Conservation (phyloP, 2,329 filamentous ascomycete species). For the Allantophomopsis cytisporea region DNA sequence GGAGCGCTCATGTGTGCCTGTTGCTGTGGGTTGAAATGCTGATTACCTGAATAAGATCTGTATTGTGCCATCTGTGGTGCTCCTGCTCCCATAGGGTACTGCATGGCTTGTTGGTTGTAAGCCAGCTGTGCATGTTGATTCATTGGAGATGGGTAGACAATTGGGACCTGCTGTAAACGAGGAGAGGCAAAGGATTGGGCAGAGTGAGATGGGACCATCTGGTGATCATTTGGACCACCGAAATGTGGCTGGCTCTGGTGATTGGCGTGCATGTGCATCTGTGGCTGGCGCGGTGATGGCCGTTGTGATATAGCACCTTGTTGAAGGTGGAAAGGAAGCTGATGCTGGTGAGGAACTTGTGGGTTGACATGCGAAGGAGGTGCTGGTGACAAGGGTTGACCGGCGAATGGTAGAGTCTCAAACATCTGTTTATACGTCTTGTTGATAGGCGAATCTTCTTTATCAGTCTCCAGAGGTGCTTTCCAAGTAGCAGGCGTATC, state of each 20-base stretch:
- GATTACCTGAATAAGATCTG: conserved; percentile 57
- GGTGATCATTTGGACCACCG: conserved; percentile 67
- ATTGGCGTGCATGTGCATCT: conserved; percentile 60
- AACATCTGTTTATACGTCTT: conserved; percentile 68
- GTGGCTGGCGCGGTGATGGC: conserved; percentile 61
- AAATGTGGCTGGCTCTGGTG: conserved; percentile 52
- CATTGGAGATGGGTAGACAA: conserved; percentile 63
- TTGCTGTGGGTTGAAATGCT: conserved; percentile 61
- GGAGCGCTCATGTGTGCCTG: conserved; percentile 57
- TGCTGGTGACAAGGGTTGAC: conserved; percentile 49
- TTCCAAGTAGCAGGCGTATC: conserved; percentile 81
- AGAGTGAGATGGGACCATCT: conserved; percentile 79
- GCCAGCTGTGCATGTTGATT: conserved; percentile 55
- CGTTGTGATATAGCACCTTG: conserved; percentile 55
- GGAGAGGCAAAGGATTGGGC: conserved; percentile 80
- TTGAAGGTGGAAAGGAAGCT: conserved; percentile 72
- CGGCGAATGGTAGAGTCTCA: conserved; percentile 47
- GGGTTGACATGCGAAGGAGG: conserved; percentile 56
- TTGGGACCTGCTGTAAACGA: conserved; percentile 55
- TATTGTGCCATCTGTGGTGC: conserved; percentile 59
- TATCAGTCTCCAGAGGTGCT: conserved; percentile 39
- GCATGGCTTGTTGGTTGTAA: conserved; percentile 60
- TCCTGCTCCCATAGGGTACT: conserved; percentile 54
- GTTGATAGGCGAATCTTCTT: conserved; percentile 53
- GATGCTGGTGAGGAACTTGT: conserved; percentile 69